Evolutionary conservation across 139 green algal genomes (phyloP).

Genomic region (Picochlorum sp.): DNA sequence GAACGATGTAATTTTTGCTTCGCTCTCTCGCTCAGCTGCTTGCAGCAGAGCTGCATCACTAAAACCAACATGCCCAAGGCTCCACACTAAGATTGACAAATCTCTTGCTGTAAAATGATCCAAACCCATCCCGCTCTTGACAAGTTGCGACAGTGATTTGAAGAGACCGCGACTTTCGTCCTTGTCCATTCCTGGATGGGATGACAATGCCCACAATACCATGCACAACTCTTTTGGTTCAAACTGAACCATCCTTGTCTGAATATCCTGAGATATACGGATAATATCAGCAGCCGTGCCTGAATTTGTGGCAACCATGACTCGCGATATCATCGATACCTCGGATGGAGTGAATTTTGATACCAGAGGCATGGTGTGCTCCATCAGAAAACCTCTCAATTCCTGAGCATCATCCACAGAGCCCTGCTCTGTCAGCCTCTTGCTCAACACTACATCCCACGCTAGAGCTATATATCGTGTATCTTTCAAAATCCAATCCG

Average conservation of each 20-base stretch:
- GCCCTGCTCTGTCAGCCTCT: neutral
- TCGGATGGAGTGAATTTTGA: neutral
- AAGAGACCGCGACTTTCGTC: conserved; percentile 1
- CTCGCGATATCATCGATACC: neutral
- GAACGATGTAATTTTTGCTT: neutral
- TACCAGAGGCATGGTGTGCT: neutral
- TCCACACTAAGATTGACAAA: conserved; percentile 10
- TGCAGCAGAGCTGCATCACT: neutral
- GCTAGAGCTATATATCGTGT: neutral
- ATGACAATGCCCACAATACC: conserved; percentile 20
- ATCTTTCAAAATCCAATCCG: neutral
- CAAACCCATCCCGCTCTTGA: conserved; percentile 16
- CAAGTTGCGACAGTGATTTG: neutral
- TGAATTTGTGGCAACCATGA: neutral
- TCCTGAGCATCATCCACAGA: neutral
- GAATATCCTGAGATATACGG: neutral
- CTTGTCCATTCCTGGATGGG: neutral
- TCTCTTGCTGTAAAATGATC: conserved; percentile 15
- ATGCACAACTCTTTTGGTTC: conserved; percentile 15
- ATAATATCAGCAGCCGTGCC: neutral
- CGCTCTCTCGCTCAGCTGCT: conserved; percentile 5
- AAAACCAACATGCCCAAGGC: conserved; percentile 10
- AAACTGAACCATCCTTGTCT: conserved; percentile 3
- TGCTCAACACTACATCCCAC: neutral
- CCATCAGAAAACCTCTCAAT: neutral